Evolutionary conservation across 164 flowering plant genomes (phyloP), one percentile per base, ranked within the genome.

Genomic region (Berberis vulgaris): DNA sequence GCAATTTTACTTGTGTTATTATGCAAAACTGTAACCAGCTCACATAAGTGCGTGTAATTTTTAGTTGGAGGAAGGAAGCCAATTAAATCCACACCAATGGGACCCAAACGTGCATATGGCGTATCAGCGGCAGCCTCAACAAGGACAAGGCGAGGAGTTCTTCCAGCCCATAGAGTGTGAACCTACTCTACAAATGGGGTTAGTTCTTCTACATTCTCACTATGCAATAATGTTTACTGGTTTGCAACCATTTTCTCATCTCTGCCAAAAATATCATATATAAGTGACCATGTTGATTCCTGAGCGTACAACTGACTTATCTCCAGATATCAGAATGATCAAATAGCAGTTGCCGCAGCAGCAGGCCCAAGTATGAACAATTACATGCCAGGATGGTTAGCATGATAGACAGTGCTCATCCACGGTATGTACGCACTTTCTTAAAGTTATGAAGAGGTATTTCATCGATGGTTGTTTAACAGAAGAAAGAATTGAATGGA

Each of bases 141-240:
- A 82, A 54, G 71, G 70, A 45, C 93, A 82, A 45, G 78, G 68
- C 6, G 82, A 93, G 62, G 82, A 67, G 46, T 88, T 90, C 77
- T 90, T 78, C 55, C 90, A 86, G 61, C 94, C 84, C 50, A 43
- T 90, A 44, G 91, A 87, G 4, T 86, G 91, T 63, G 90, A 87
- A 65, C 96, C 98, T 54, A 90, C 92, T 0, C 73, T 88, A 55
- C 98, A 93, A 62, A 93, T 93, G 26, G 96, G 97, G 98, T 93
- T 84, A 7, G 67, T 40, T 12, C 41, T 45, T 26, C 13, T 7
- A 11, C 60, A 3, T 65, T 45, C 45, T 46, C 6, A n/a, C 2
- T n/a, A 2, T 54, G 2, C 4, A 54, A 7, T 13, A n/a, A 11
- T 10, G 2, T 49, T 11, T 4, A 6, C 38, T 41, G 10, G 6